Base-by-base conservation (phyloP, 2,329 filamentous ascomycete species). In the Cercospora sp. region DNA sequence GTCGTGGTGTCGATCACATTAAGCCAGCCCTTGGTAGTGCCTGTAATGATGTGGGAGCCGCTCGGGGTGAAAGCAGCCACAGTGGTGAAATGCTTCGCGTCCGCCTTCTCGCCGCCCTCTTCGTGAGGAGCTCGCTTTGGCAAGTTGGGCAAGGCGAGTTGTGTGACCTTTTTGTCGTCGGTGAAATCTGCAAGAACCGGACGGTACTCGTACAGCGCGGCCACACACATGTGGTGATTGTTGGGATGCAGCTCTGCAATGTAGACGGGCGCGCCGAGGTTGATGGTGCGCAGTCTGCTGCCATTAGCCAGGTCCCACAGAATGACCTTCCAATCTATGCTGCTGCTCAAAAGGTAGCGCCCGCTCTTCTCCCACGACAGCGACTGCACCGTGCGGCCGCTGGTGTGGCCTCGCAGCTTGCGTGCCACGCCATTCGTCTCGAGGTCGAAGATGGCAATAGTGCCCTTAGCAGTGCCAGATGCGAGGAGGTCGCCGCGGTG, bases 351-450 rank as follows among this genome's bases (percentile, higher is more conserved):
- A 63, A 99, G 85, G 80, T 97, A 98, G 72, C 92, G 88, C 28
- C 95, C 94, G 81, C 93, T 92, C 74, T 90, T 87, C 63, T 94
- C 97, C 95, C 95, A 99, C 82, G 94, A 97, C 68, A 99, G 81
- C 62, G 92, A 97, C 74, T 97, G 94, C 66, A 99, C 94, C 78
- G 95, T 94, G 77, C 92, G 90, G 26, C 77, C 77, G 10, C 74
- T 69, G 61, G 92, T 97, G 81, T 99, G 95, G 12, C 94, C 95
- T 72, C 93, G 89, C 71, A 99, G 84, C 82, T 98, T 99, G 77
- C 93, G 90, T 67, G 95, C 95, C 4, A 98, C 92, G 42, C 95
- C 94, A 85, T 96, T 97, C 9, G 96, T 99, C 81, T 99, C 96
- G 60, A 98, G 88, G 78, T 99, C 95, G 86, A 97, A 99, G 58